Evolutionary conservation across 2,329 filamentous ascomycete species (phyloP), one percentile per base, ranked within the genome.

Genomic region (Botrytis fragariae): DNA sequence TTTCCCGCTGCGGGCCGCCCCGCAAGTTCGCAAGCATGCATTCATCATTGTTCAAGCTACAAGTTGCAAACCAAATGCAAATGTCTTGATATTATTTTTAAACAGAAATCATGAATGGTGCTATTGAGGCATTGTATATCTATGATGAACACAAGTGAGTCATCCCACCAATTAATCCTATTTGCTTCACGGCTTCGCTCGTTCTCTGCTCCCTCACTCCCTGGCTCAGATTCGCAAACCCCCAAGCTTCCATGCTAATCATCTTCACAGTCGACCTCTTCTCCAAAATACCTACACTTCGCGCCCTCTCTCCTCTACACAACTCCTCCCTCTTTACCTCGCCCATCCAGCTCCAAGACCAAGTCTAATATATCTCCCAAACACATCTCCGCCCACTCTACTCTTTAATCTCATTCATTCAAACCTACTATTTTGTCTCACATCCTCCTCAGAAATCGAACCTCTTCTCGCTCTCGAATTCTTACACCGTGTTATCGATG

Each of bases 101-200:
- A 51, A 65, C 39, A 60, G 67, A 73, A 72, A 90, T 83, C 82
- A 95, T 95, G 92, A 93, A 89, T 85, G 90, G 93, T 85, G 90
- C 93, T 81, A 93, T 99, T 81, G 95, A 98, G 86, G 96, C 95
- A 82, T 87, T 99, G 80, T 95, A 98, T 86, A 94, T 99, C 82
- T 98, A 93, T 83, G 95, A 98, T 88, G 95, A 98, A 86, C 90
- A 95, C 84, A 94, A 95, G 95, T 97, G 85, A 80, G 88, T 72
- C 29, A 37, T 74, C 73, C 45, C 60, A 72, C 73, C 65, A 18
- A 22, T 32, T 32, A 51, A 51, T 42, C 1, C 12, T 42, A 39
- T 42, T 39, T 62, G 35, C 35, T 37, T 37, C 60, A 62, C 60
- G 2, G 25, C 78, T 81, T 82, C 73, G 77, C 62, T 22, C 45